A percentile compares a stretch with the other conserved stretches of the same genome.
These are phyloP conservation scores for Adansonia grandidieri DNA, from an alignment of 441 rosid genomes.

Conservation along the genomic window DNA sequence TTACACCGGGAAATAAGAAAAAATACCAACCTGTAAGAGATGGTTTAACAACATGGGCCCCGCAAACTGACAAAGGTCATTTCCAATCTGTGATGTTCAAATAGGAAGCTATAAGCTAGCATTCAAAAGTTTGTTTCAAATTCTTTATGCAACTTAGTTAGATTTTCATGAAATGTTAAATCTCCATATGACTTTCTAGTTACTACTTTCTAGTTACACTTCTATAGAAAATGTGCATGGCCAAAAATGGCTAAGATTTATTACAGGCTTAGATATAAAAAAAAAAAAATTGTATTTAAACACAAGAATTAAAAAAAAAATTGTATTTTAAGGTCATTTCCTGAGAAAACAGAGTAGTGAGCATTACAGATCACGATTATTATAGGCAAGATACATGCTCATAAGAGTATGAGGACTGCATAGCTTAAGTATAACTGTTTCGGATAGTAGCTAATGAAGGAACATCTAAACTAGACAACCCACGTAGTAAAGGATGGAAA, in stretches of 20 bases:
- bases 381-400: neutral
- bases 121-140: slow-evolving; percentile 9
- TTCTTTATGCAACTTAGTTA: neutral
- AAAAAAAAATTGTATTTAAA: neutral
- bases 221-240: neutral
- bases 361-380: neutral
- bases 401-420: neutral
- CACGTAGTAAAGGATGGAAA: neutral
- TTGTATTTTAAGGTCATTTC: neutral
- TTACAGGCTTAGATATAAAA: neutral
- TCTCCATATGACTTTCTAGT: neutral
- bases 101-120: slow-evolving; percentile 34
- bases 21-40: slow-evolving; percentile 68
- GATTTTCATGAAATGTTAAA: neutral
- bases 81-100: slow-evolving; percentile 70
- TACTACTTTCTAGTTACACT: neutral
- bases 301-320: neutral
- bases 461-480: neutral
- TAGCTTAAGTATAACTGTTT: neutral
- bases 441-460: neutral
- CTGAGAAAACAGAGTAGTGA: neutral
- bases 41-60: slow-evolving; percentile 86
- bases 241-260: neutral
- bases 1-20: neutral
- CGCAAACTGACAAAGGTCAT: slow-evolving; percentile 85